phyloP scores from a whole-genome alignment of 208 protist species.

The Trypanosomatidae sp. region DNA sequence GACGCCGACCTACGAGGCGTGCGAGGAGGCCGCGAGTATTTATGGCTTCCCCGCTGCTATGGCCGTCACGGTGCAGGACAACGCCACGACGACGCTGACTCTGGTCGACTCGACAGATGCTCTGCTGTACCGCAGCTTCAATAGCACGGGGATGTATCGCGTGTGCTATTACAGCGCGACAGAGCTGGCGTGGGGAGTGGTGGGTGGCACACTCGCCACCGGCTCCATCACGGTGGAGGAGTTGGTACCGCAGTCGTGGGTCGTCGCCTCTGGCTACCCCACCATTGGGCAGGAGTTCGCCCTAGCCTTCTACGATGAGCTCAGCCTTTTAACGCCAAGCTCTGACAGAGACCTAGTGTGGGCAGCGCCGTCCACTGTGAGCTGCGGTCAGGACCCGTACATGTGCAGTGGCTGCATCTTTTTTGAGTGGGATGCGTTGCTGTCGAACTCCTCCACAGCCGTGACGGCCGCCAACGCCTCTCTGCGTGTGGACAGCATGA shows the following conservation, averaged over 20 bases:
- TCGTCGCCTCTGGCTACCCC: constrained; percentile 22
- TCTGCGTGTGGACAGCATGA: constrained; percentile 49
- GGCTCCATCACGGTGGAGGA: constrained; percentile 50
- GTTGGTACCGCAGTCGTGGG: constrained; percentile 49
- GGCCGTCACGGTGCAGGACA: constrained; percentile 46
- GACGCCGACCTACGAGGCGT: constrained; percentile 31
- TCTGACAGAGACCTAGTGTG: constrained; percentile 53
- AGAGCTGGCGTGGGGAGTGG: constrained; percentile 66
- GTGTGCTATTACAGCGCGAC: constrained; percentile 85
- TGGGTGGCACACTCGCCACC: constrained; percentile 56
- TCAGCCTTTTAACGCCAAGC: constrained; percentile 35
- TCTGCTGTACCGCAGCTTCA: constrained; percentile 83
- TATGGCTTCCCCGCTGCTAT: constrained; percentile 37
- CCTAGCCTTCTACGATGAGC: constrained; percentile 52
- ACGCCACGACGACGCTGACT: constrained; percentile 38
- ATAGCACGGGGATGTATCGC: constrained; percentile 43
- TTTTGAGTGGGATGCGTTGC: constrained; percentile 44
- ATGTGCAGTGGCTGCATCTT: constrained; percentile 55
- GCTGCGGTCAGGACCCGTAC: constrained; percentile 51
- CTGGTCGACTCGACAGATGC: constrained; percentile 68
- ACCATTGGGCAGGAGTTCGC: constrained; percentile 54
- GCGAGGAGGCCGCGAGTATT: constrained; percentile 42
- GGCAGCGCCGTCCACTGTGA: constrained; percentile 56
- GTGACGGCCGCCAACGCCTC: constrained; percentile 42
- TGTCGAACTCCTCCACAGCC: constrained; percentile 35